phyloP scores from a whole-genome alignment of 768 basidiomycete genomes.

The Hygrophorus pudorinus region DNA sequence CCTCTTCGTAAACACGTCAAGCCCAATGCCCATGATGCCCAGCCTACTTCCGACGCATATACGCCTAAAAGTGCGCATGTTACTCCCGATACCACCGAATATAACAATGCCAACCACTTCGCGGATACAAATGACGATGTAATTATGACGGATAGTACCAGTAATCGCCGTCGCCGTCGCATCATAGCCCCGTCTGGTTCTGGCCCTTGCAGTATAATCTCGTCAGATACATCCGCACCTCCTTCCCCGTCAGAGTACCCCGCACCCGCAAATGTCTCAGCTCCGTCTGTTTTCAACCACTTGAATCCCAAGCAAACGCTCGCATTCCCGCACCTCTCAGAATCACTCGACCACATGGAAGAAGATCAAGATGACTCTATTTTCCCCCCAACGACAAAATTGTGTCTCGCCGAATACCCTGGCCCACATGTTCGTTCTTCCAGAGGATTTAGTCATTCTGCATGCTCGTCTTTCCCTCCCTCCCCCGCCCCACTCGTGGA shows the following conservation, averaged over 20 bases:
- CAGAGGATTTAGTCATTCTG: no score
- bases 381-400: neutral
- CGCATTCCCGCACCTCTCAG: neutral
- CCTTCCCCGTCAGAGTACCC: neutral
- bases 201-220: no score
- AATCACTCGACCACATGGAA: neutral
- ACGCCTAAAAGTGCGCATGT: neutral
- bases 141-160: constrained; percentile 1
- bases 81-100: neutral
- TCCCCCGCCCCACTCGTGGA: no score
- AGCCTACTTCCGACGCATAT: neutral
- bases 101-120: neutral
- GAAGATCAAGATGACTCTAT: constrained; percentile 2
- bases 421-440: neutral
- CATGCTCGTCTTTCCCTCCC: no score
- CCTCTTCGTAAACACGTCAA: constrained; percentile 2
- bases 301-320: neutral
- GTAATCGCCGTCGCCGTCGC: neutral
- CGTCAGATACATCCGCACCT: no score
- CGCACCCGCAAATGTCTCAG: neutral
- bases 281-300: neutral
- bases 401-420: neutral
- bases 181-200: no score
- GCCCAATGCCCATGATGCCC: neutral
- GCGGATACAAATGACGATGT: neutral